A percentile compares a stretch with the other conserved stretches of the same genome.
phyloP scores from a whole-genome alignment of 139 green algal genomes.

The Tetradesmus obliquus region DNA sequence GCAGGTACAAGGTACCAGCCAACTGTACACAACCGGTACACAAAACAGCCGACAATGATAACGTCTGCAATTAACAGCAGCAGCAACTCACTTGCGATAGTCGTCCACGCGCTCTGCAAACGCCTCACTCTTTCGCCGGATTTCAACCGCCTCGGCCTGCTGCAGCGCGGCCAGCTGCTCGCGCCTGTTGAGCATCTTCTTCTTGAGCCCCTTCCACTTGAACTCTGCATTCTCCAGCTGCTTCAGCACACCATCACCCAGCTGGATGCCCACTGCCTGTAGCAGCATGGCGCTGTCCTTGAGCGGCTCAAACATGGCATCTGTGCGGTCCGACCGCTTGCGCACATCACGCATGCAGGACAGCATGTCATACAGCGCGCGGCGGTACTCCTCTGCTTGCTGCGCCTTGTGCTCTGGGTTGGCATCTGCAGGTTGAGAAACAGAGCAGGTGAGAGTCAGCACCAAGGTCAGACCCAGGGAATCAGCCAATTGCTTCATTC shows the following conservation, averaged over 20 bases:
- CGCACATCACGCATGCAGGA: constrained; percentile 89
- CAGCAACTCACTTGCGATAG: constrained; percentile 68
- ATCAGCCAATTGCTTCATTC: neutral
- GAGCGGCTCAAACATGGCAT: constrained; percentile 90
- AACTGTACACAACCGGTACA: too few species aligned
- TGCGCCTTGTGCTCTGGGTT: constrained; percentile 47
- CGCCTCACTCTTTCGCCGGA: constrained; percentile 82
- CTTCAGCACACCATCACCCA: constrained; percentile 67
- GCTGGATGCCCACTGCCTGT: constrained; percentile 72
- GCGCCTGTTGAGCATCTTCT: constrained; percentile 88
- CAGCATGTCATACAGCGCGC: constrained; percentile 86
- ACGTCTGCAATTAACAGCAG: neutral
- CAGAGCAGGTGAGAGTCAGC: too few species aligned
- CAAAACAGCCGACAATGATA: too few species aligned
- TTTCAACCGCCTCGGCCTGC: constrained; percentile 82
- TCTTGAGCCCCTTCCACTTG: constrained; percentile 80
- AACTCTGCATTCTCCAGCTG: constrained; percentile 77
- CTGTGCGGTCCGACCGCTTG: constrained; percentile 80
- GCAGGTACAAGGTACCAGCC: too few species aligned
- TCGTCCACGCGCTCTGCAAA: constrained; percentile 83
- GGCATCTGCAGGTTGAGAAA: neutral
- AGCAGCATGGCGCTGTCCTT: constrained; percentile 81
- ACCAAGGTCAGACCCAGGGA: neutral
- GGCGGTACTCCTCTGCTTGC: constrained; percentile 61
- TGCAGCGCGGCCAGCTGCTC: constrained; percentile 81